These are phyloP conservation scores for Rubia balearica DNA, from an alignment of 305 asterid species.

Conservation along the genomic window DNA sequence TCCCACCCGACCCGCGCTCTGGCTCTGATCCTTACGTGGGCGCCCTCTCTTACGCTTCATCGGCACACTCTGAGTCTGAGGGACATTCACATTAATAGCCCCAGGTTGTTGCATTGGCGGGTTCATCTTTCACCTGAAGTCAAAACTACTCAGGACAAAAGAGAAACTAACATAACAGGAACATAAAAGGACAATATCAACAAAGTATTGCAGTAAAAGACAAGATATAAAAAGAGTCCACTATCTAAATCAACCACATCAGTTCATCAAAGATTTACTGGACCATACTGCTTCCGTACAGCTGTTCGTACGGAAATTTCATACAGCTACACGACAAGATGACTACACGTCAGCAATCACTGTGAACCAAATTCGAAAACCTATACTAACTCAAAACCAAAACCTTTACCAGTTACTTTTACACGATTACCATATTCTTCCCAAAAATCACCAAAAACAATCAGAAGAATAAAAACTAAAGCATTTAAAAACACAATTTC, in stretches of 20 bases:
- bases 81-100: background rate
- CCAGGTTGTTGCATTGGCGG: constrained; percentile 1
- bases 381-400: background rate
- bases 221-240: background rate
- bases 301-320: background rate
- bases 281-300: background rate
- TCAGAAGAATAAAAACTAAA: background rate
- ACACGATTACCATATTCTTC: background rate
- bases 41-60: constrained; percentile 75
- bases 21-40: constrained; percentile 72
- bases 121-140: background rate
- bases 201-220: background rate
- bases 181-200: background rate
- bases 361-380: too few species aligned
- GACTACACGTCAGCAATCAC: background rate
- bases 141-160: background rate
- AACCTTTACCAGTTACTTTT: background rate
- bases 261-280: background rate
- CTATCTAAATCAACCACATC: background rate
- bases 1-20: constrained; percentile 35
- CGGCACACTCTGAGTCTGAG: constrained; percentile 30
- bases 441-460: background rate
- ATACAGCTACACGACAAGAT: background rate
- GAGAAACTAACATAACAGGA: background rate
- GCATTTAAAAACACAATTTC: background rate